Evolutionary conservation across 768 basidiomycete genomes (phyloP).

Genomic region (Candolleomyces efflorescens): DNA sequence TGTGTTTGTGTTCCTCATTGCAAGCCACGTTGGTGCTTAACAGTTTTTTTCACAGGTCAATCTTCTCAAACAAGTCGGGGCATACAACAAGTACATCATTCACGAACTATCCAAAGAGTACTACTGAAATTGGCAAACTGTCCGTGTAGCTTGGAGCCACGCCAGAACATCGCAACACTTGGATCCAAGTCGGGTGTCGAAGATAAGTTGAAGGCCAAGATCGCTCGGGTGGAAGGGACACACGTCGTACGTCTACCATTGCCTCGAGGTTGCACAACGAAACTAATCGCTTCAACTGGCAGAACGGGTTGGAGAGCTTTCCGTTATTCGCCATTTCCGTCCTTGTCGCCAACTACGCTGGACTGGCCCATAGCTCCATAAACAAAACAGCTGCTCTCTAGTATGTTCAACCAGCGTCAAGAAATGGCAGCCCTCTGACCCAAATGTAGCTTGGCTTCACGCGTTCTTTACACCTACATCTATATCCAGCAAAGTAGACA

Average conservation of each 20-base stretch:
- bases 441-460: slow-evolving; percentile 1
- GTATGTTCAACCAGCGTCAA: background rate
- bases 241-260: background rate
- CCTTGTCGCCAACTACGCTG: slow-evolving; percentile 2
- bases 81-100: slow-evolving; percentile 23
- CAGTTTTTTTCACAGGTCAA: slow-evolving; percentile 5
- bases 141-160: background rate
- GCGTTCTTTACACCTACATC: slow-evolving; percentile 1
- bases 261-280: background rate
- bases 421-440: background rate
- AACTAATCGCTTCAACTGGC: background rate
- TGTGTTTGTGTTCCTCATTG: background rate
- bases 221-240: background rate
- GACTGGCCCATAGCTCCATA: background rate
- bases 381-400: background rate
- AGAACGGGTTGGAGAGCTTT: slow-evolving; percentile 7
- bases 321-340: slow-evolving; percentile 2
- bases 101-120: background rate
- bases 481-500: slow-evolving; percentile 6
- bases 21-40: background rate
- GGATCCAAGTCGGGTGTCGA: background rate
- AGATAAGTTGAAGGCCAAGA: background rate
- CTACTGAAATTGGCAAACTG: background rate
- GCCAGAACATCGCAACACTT: background rate
- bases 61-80: slow-evolving; percentile 14